Evolutionary conservation across 331 rosid species (phyloP).

Genomic region (Pyracantha coccinea): DNA sequence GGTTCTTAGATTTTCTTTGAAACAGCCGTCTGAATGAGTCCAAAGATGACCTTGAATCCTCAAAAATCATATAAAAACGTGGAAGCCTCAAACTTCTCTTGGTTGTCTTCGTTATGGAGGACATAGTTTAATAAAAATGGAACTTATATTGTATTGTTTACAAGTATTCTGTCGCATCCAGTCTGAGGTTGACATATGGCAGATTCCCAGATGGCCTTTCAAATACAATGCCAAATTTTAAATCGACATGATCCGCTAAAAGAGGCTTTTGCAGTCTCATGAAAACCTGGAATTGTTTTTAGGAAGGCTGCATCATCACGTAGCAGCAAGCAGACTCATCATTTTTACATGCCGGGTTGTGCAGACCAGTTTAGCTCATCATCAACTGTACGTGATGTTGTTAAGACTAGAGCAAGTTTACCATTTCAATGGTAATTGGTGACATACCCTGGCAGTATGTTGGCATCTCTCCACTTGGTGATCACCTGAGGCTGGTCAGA

Average conservation of each 20-base stretch:
- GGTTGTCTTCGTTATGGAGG: conserved; percentile 52
- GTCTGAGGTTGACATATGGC: conserved; percentile 37
- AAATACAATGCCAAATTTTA: not conserved
- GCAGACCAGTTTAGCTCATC: too few relatives aligned
- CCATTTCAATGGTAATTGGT: too few relatives aligned
- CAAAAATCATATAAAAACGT: conserved; percentile 40
- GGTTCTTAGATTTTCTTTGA: not conserved
- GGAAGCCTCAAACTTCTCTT: conserved; percentile 30
- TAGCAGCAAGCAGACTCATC: not conserved
- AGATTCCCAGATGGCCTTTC: conserved; percentile 16
- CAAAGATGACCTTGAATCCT: conserved; percentile 30
- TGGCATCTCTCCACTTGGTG: too few relatives aligned
- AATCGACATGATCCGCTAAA: not conserved
- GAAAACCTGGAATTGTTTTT: not conserved
- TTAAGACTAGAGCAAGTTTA: too few relatives aligned
- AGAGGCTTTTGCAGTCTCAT: not conserved
- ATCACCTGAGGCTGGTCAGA: too few relatives aligned
- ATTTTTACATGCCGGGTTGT: not conserved
- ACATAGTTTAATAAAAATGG: conserved; percentile 20
- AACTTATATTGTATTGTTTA: not conserved
- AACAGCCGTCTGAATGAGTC: conserved; percentile 40
- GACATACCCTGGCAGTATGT: too few relatives aligned
- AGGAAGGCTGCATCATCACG: not conserved
- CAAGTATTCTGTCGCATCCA: not conserved
- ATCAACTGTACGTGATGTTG: too few relatives aligned